Conservation (phyloP, 228 moss, liverwort and hornwort species). For the Sphagnum magellanicum region DNA sequence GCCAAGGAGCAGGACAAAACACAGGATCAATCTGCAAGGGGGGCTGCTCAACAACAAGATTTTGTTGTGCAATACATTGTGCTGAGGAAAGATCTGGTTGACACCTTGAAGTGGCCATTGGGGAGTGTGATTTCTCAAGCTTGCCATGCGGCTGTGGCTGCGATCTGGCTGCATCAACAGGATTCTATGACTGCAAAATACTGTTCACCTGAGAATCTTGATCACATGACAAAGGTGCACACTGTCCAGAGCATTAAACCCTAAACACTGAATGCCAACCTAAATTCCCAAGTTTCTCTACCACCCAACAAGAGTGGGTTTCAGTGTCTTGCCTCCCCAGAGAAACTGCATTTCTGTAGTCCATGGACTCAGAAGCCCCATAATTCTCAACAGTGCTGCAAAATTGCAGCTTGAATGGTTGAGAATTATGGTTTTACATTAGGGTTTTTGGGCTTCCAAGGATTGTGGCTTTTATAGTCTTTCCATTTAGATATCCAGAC, state of each 20-base stretch:
- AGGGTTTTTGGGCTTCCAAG: neutral
- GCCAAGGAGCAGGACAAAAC: too few species aligned
- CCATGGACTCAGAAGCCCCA: too few species aligned
- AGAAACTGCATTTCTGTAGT: too few species aligned
- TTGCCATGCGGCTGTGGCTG: conserved; percentile 95
- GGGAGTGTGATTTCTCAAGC: conserved; percentile 94
- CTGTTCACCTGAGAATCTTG: conserved; percentile 58
- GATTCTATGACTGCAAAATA: conserved; percentile 65
- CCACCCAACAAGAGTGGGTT: too few species aligned
- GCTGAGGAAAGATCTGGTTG: conserved; percentile 81
- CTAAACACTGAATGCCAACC: too few species aligned
- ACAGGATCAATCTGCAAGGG: too few species aligned
- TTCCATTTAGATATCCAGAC: neutral
- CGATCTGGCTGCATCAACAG: conserved; percentile 67
- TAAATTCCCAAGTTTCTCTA: too few species aligned
- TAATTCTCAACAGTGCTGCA: too few species aligned
- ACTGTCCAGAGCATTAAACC: neutral
- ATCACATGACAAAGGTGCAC: conserved; percentile 79
- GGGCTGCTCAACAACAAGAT: conserved; percentile 13
- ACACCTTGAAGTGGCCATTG: conserved; percentile 74
- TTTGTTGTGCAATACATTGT: conserved; percentile 81
- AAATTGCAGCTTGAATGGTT: too few species aligned
- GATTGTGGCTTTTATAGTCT: neutral
- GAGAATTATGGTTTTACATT: too few species aligned
- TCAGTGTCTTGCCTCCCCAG: too few species aligned